A percentile compares a stretch with the other conserved stretches of the same genome.
phyloP scores from a whole-genome alignment of 345 rosid species.

The Cardiospermum halicacabum region DNA sequence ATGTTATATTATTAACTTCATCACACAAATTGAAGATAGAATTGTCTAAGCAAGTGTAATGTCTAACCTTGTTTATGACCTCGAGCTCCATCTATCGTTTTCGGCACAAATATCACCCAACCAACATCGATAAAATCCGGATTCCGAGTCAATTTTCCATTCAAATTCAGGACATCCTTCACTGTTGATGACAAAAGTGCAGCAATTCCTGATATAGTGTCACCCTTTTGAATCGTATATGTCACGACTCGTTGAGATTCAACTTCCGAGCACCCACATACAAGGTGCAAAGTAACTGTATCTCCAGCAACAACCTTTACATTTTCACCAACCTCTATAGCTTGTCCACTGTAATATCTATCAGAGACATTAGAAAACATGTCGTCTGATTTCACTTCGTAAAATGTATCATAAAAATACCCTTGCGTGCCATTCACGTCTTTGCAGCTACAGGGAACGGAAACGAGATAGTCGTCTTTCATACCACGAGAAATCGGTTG shows the following conservation, averaged over 20 bases:
- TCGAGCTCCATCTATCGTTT: slow-evolving; percentile 8
- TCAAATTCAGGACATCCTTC: slow-evolving; percentile 15
- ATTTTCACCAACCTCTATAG: slow-evolving; percentile 19
- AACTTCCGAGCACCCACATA: slow-evolving; percentile 26
- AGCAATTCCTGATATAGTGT: slow-evolving; percentile 22
- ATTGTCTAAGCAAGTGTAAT: not conserved
- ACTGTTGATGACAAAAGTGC: slow-evolving; percentile 20
- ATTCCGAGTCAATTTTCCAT: slow-evolving; percentile 11
- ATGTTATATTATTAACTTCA: not conserved
- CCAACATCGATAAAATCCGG: slow-evolving; percentile 26
- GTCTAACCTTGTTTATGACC: slow-evolving; percentile 18
- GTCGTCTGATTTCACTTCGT: slow-evolving; percentile 9
- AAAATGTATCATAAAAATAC: slow-evolving; percentile 27
- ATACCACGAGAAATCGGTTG: slow-evolving; percentile 18
- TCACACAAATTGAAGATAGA: not conserved
- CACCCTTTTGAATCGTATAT: slow-evolving; percentile 27
- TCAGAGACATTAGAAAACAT: not conserved
- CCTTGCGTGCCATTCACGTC: slow-evolving; percentile 28
- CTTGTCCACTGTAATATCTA: slow-evolving; percentile 22
- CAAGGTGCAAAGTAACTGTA: slow-evolving; percentile 9
- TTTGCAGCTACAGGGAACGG: slow-evolving; percentile 33
- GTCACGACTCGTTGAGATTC: slow-evolving; percentile 22
- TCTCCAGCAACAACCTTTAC: slow-evolving; percentile 19
- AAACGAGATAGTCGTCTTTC: slow-evolving; percentile 23
- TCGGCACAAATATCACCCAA: slow-evolving; percentile 33